Percentiles rank a stretch among this genome's conserved stretches.
phyloP scores from a whole-genome alignment of 768 basidiomycete species.

The Favolaschia claudopus region DNA sequence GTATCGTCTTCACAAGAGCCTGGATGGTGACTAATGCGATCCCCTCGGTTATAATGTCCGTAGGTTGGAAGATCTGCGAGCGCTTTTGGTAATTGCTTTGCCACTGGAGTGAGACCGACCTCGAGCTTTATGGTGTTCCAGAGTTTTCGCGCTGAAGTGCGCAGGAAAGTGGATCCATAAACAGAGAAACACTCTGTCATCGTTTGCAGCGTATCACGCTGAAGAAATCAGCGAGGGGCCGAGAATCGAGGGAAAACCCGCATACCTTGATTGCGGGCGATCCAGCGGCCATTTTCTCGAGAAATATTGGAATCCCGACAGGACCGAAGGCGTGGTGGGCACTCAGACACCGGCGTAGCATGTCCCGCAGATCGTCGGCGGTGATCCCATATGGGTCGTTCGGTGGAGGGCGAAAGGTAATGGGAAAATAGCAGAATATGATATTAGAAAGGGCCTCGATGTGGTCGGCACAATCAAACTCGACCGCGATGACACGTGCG shows the following conservation, averaged over 20 bases:
- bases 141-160: slow-evolving; percentile 73
- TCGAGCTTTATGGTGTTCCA: slow-evolving; percentile 94
- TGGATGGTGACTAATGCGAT: slow-evolving; percentile 77
- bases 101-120: slow-evolving; percentile 48
- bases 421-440: slow-evolving; percentile 98
- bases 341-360: slow-evolving; percentile 74
- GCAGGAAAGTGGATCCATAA: slow-evolving; percentile 73
- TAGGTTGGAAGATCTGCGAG: slow-evolving; percentile 95
- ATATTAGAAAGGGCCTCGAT: slow-evolving; percentile 93
- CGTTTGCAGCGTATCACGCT: slow-evolving; percentile 89
- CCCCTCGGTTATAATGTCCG: slow-evolving; percentile 76
- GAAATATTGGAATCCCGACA: slow-evolving; percentile 84
- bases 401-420: slow-evolving; percentile 93
- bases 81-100: neutral
- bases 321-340: slow-evolving; percentile 86
- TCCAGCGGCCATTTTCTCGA: slow-evolving; percentile 90
- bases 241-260: slow-evolving; percentile 2
- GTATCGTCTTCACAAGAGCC: slow-evolving; percentile 77
- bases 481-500: slow-evolving; percentile 82
- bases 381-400: slow-evolving; percentile 95
- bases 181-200: slow-evolving; percentile 82
- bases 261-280: slow-evolving; percentile 83
- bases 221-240: slow-evolving; percentile 2
- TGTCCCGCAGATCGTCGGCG: slow-evolving; percentile 79
- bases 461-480: slow-evolving; percentile 80